A percentile compares a stretch with the other conserved stretches of the same genome.
These are phyloP conservation scores for Toxoplasma gondii DNA, from an alignment of 169 alveolate genomes.

Conservation along the genomic window DNA sequence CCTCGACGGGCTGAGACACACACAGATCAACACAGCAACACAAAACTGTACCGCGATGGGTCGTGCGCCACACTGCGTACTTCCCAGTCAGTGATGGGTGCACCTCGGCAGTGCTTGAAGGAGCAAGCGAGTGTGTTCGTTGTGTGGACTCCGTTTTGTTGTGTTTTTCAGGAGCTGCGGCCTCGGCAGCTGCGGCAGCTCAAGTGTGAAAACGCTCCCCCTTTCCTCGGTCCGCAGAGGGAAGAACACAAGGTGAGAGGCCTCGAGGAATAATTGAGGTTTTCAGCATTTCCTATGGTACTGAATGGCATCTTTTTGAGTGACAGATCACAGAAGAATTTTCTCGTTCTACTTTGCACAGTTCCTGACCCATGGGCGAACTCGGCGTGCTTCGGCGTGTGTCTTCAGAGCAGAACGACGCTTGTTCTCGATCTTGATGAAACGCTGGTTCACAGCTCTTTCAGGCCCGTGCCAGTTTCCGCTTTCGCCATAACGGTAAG, in stretches of 20 bases:
- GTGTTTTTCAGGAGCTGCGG: neutral
- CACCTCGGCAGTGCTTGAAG: neutral
- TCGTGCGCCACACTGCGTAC: too few species aligned
- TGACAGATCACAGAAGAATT: neutral
- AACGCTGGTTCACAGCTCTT: conserved; percentile 79
- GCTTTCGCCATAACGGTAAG: conserved; percentile 73
- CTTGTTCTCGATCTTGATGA: conserved; percentile 80
- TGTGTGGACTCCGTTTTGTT: neutral
- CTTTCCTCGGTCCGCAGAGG: conserved; percentile 18
- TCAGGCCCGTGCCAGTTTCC: conserved; percentile 69
- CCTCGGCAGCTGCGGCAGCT: neutral
- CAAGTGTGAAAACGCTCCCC: conserved; percentile 17
- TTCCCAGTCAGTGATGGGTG: too few species aligned
- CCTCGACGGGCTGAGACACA: too few species aligned
- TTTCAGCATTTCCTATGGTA: too few species aligned
- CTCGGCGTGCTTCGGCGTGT: neutral
- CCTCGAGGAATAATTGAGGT: too few species aligned
- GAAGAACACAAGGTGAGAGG: conserved; percentile 12
- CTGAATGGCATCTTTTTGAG: neutral
- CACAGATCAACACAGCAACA: too few species aligned
- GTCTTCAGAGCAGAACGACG: conserved; percentile 76
- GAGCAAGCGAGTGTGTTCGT: neutral
- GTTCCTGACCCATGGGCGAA: too few species aligned
- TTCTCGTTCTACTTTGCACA: too few species aligned
- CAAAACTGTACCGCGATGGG: too few species aligned